Conservation (phyloP, 202 grass and related monocot species). For the Cymbopogon flexuosus region DNA sequence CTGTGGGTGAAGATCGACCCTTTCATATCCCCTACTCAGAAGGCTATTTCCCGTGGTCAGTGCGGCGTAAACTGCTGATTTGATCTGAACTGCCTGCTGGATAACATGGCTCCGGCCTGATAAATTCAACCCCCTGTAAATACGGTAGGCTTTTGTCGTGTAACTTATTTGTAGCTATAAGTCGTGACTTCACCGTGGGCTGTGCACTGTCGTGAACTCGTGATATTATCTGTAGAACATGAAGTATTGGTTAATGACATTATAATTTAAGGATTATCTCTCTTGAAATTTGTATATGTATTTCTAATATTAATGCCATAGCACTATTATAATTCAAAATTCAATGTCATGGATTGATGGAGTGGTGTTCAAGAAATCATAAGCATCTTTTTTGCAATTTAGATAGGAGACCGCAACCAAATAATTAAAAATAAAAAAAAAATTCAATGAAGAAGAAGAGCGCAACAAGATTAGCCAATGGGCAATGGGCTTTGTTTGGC, state of each 20-base stretch:
- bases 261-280: neutral
- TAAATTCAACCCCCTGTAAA: conserved; percentile 34
- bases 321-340: too few species aligned
- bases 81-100: conserved; percentile 34
- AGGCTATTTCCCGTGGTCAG: conserved; percentile 52
- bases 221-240: neutral
- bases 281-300: neutral
- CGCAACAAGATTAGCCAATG: too few species aligned
- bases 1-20: conserved; percentile 96
- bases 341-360: too few species aligned
- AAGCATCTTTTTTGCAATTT: too few species aligned
- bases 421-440: too few species aligned
- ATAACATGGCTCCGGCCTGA: neutral
- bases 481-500: too few species aligned
- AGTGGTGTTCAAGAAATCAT: too few species aligned
- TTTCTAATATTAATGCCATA: neutral
- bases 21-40: conserved; percentile 73
- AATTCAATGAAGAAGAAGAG: too few species aligned
- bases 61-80: conserved; percentile 94
- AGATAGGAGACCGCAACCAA: too few species aligned
- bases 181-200: neutral
- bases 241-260: neutral
- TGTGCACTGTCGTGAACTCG: neutral
- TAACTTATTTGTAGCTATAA: neutral
- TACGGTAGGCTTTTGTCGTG: conserved; percentile 25